Percentiles rank a stretch among this genome's conserved stretches.
phyloP scores from a whole-genome alignment of 345 rosid genomes.

The Limnanthes douglasii region DNA sequence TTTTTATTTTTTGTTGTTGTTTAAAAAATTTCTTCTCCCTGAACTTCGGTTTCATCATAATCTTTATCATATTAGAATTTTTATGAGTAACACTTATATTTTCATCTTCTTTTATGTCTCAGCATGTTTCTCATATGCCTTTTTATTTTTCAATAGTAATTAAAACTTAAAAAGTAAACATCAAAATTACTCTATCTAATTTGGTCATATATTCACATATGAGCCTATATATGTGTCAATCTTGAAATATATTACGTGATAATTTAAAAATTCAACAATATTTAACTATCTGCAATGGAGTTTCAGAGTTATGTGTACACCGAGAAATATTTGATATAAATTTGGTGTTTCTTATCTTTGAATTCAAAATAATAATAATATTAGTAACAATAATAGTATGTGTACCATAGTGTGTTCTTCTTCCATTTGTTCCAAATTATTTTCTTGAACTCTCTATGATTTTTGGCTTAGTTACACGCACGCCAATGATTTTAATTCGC shows the following conservation, averaged over 20 bases:
- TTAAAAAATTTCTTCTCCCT: conserved; percentile 53
- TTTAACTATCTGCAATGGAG: too few relatives aligned
- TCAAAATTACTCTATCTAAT: too few relatives aligned
- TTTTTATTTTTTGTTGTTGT: conserved; percentile 53
- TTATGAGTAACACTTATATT: conserved; percentile 61
- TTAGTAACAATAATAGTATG: too few relatives aligned
- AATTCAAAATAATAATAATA: too few relatives aligned
- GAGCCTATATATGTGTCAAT: too few relatives aligned
- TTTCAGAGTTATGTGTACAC: too few relatives aligned
- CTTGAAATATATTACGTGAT: too few relatives aligned
- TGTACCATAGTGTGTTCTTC: conserved; percentile 55
- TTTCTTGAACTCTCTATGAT: conserved; percentile 40
- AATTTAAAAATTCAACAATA: too few relatives aligned
- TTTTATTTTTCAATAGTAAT: conserved; percentile 47
- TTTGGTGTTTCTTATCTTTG: too few relatives aligned
- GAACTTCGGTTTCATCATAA: conserved; percentile 49
- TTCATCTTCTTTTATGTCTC: conserved; percentile 61
- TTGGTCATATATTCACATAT: too few relatives aligned
- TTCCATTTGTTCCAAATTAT: conserved; percentile 61
- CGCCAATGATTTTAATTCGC: conserved; percentile 60
- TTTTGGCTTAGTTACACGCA: conserved; percentile 50
- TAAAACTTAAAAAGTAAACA: conserved; percentile 28
- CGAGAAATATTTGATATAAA: too few relatives aligned
- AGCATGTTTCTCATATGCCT: conserved; percentile 52
- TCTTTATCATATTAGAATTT: conserved; percentile 44